Conservation (phyloP, 805 yeast species). For the Candida fluviatilis region DNA sequence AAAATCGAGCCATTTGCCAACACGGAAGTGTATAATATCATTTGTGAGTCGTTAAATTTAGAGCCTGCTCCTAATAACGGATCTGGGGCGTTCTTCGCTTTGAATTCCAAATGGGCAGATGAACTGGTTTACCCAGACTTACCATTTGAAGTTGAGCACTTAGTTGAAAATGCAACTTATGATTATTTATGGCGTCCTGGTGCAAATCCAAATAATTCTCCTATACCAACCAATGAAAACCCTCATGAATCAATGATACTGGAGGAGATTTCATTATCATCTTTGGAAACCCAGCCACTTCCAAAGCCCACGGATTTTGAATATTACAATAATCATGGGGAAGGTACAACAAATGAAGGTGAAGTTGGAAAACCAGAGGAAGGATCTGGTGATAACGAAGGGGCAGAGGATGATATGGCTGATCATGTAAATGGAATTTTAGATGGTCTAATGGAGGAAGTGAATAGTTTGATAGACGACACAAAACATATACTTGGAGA, state of each 20-base stretch:
- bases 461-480: constrained; percentile 13
- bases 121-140: constrained; percentile 46
- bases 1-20: constrained; percentile 65
- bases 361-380: constrained; percentile 1
- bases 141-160: constrained; percentile 40
- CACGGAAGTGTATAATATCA: constrained; percentile 65
- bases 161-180: constrained; percentile 48
- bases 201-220: constrained; percentile 12
- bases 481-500: constrained; percentile 2
- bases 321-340: not conserved
- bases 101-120: constrained; percentile 42
- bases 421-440: not conserved
- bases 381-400: not conserved
- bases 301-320: constrained; percentile 27
- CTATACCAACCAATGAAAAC: constrained; percentile 17
- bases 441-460: constrained; percentile 4
- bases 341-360: not conserved
- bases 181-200: constrained; percentile 36
- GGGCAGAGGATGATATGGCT: not conserved
- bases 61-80: constrained; percentile 62
- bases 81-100: constrained; percentile 37
- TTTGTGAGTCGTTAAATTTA: constrained; percentile 59
- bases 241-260: constrained; percentile 20
- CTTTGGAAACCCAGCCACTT: constrained; percentile 11
- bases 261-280: constrained; percentile 19